These are phyloP conservation scores for Coemansia sp. DNA, from an alignment of 192 early-diverging fungal genomes.

Conservation along the genomic window DNA sequence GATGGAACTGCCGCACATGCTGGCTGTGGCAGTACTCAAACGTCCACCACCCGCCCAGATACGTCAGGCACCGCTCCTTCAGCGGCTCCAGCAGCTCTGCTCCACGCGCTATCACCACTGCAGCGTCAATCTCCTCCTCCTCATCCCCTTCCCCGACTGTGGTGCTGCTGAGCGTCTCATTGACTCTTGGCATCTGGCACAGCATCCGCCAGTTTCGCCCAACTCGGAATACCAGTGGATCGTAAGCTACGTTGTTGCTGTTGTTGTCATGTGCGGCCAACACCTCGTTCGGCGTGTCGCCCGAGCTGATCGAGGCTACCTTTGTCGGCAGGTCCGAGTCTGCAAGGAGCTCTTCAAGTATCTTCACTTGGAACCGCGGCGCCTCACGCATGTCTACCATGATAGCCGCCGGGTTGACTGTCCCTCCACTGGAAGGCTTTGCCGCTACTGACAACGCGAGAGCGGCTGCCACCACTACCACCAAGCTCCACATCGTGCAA, in stretches of 20 bases:
- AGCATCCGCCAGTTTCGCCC: slow-evolving; percentile 33
- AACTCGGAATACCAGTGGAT: slow-evolving; percentile 25
- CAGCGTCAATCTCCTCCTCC: slow-evolving; percentile 25
- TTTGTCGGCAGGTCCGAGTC: slow-evolving; percentile 17
- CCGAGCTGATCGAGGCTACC: slow-evolving; percentile 4
- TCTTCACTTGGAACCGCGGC: slow-evolving; percentile 32
- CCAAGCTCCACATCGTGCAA: background rate
- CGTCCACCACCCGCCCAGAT: slow-evolving; percentile 65
- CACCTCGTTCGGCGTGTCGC: background rate
- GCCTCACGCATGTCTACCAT: slow-evolving; percentile 34
- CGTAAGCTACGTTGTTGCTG: slow-evolving; percentile 13
- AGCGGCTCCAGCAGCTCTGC: slow-evolving; percentile 54
- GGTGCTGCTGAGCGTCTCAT: background rate
- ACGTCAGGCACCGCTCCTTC: slow-evolving; percentile 53
- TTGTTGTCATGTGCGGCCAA: background rate
- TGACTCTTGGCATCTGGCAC: slow-evolving; percentile 58
- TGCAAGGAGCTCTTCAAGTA: slow-evolving; percentile 20
- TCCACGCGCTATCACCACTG: slow-evolving; percentile 52
- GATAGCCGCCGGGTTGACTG: slow-evolving; percentile 24
- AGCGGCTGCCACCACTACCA: background rate
- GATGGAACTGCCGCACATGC: slow-evolving; percentile 64
- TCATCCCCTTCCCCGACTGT: slow-evolving; percentile 24
- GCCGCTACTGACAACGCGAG: background rate
- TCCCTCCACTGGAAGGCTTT: background rate
- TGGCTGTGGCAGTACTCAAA: slow-evolving; percentile 82